Evolutionary conservation across 306 rosid species (phyloP).

Genomic region (Vigna radiata): DNA sequence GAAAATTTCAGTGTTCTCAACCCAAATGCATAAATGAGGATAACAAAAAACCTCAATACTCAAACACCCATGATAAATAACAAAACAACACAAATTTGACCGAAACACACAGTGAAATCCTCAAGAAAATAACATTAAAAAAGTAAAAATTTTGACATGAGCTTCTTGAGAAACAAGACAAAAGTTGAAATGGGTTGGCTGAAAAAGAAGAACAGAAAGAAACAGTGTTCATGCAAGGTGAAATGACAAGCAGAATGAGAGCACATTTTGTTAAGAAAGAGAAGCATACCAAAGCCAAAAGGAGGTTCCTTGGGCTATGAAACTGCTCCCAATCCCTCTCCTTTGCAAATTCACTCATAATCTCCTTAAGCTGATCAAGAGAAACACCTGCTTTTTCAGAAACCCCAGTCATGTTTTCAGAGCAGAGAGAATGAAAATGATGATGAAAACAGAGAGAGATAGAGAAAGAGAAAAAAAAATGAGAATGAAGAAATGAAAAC

Average conservation of each 20-base stretch:
- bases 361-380: constrained; percentile 64
- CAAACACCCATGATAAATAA: not conserved
- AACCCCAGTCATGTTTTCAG: constrained; percentile 53
- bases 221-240: not conserved
- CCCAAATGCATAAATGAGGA: no score
- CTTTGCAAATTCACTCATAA: constrained; percentile 67
- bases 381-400: constrained; percentile 50
- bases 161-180: no score
- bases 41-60: not conserved
- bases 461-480: no score
- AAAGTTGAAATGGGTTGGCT: no score
- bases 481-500: not conserved
- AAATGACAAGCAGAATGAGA: not conserved
- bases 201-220: no score
- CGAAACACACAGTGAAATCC: no score
- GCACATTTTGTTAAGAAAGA: not conserved
- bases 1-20: no score
- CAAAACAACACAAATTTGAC: no score
- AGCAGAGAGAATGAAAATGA: not conserved
- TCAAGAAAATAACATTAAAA: no score
- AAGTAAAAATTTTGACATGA: no score
- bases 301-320: constrained; percentile 89
- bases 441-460: not conserved
- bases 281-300: constrained; percentile 72
- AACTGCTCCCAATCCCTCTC: constrained; percentile 74